Evolutionary conservation across 495 filamentous ascomycete genomes (phyloP).

Genomic region (Penicillium diatomitis): DNA sequence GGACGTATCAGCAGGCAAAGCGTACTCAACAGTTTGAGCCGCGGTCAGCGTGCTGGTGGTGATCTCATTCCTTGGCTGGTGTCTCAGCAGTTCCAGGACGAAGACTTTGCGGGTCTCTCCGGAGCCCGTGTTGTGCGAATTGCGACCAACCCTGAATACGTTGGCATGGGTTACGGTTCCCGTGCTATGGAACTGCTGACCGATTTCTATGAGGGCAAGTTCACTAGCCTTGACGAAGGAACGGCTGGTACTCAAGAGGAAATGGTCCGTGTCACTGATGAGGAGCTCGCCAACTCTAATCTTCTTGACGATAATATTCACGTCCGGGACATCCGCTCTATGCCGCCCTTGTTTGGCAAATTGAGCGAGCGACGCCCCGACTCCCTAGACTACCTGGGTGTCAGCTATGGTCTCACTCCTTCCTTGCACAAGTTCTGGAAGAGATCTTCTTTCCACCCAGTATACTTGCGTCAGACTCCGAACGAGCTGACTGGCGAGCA

Average conservation of each 20-base stretch:
- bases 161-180: conserved; percentile 89
- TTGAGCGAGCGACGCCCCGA: conserved; percentile 76
- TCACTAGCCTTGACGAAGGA: conserved; percentile 67
- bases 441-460: conserved; percentile 69
- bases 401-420: conserved; percentile 87
- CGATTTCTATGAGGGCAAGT: conserved; percentile 94
- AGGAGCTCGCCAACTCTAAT: conserved; percentile 66
- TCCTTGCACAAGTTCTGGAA: conserved; percentile 97
- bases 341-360: conserved; percentile 89
- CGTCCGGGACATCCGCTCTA: conserved; percentile 78
- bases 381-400: conserved; percentile 82
- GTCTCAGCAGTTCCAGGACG: conserved; percentile 97
- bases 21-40: conserved; percentile 77
- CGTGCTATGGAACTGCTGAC: conserved; percentile 75
- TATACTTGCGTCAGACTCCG: conserved; percentile 91
- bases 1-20: conserved; percentile 89
- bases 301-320: conserved; percentile 82
- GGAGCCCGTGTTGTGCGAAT: conserved; percentile 91
- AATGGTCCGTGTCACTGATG: conserved; percentile 75
- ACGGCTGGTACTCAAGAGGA: conserved; percentile 39
- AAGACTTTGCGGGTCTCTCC: conserved; percentile 87
- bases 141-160: conserved; percentile 91
- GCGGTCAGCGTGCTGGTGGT: conserved; percentile 83
- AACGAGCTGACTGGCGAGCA: conserved; percentile 97
- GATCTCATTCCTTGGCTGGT: conserved; percentile 98